These are phyloP conservation scores for Carex kokanica DNA, from an alignment of 176 grass and related monocot genomes.

Conservation along the genomic window DNA sequence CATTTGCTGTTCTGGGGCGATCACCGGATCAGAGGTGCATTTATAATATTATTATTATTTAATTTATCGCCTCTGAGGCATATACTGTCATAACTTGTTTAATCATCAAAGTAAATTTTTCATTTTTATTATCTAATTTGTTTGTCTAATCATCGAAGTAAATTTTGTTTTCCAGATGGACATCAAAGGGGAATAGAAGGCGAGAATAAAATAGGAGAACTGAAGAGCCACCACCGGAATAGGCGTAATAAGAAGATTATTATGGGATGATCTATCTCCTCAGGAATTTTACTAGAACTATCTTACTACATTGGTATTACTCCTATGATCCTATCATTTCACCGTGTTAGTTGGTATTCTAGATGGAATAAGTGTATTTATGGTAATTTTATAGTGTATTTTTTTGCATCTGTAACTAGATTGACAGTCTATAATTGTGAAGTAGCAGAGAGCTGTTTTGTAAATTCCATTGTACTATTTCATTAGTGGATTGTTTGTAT, in stretches of 20 bases:
- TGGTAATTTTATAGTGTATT: neutral
- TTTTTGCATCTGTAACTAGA: slow-evolving; percentile 6
- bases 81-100: neutral
- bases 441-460: neutral
- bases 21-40: neutral
- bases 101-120: neutral
- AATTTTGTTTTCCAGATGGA: neutral
- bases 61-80: neutral
- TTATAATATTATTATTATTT: neutral
- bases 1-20: slow-evolving; percentile 44
- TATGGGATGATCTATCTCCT: slow-evolving; percentile 12
- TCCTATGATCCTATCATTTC: neutral
- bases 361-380: neutral
- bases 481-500: too few relatives aligned
- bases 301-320: neutral
- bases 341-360: neutral
- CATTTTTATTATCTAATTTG: neutral
- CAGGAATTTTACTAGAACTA: neutral
- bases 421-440: neutral
- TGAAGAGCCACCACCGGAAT: slow-evolving; percentile 21
- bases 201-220: slow-evolving; percentile 11
- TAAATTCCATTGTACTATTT: neutral
- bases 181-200: slow-evolving; percentile 11
- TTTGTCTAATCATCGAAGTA: neutral
- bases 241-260: slow-evolving; percentile 31